Conservation (phyloP, 1,284 basidiomycete species). For the Heterobasidion irregulare region DNA sequence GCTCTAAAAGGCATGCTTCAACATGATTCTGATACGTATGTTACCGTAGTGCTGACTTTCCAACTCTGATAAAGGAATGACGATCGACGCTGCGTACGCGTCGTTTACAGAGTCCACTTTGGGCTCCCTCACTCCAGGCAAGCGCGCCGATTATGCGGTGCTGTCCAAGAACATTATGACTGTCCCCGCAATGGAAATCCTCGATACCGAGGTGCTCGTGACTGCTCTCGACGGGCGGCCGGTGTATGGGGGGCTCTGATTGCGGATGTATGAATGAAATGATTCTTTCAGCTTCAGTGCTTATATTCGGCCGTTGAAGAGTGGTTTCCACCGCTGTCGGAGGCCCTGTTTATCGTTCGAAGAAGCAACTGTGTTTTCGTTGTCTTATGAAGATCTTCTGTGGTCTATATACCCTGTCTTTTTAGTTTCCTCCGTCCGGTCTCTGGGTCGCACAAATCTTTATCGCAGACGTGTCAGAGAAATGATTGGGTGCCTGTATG, state of each 20-base stretch:
- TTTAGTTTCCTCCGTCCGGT: not conserved
- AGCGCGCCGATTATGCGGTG: constrained; percentile 78
- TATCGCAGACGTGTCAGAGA: too few relatives aligned
- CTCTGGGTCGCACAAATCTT: not conserved
- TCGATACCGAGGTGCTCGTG: constrained; percentile 62
- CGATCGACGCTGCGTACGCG: constrained; percentile 78
- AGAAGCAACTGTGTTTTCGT: not conserved
- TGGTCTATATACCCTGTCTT: not conserved
- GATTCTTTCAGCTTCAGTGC: not conserved
- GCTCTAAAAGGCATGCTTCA: constrained; percentile 46
- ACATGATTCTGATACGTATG: constrained; percentile 3
- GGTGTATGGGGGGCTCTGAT: constrained; percentile 47
- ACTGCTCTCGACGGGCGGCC: constrained; percentile 75
- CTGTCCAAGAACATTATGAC: constrained; percentile 79
- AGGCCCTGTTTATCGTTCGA: not conserved
- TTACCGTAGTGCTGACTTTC: not conserved
- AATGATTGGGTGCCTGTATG: too few relatives aligned
- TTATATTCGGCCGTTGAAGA: constrained; percentile 3
- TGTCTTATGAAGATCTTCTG: too few relatives aligned
- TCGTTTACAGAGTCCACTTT: constrained; percentile 71
- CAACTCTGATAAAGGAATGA: constrained; percentile 39
- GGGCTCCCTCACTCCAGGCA: constrained; percentile 71
- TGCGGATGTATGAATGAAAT: not conserved
- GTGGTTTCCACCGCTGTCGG: not conserved
- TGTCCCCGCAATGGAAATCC: constrained; percentile 49